Percentiles rank a stretch among this genome's conserved stretches.
These are phyloP conservation scores for Rhododendron vialii DNA, from an alignment of 148 eudicot species.

Conservation along the genomic window DNA sequence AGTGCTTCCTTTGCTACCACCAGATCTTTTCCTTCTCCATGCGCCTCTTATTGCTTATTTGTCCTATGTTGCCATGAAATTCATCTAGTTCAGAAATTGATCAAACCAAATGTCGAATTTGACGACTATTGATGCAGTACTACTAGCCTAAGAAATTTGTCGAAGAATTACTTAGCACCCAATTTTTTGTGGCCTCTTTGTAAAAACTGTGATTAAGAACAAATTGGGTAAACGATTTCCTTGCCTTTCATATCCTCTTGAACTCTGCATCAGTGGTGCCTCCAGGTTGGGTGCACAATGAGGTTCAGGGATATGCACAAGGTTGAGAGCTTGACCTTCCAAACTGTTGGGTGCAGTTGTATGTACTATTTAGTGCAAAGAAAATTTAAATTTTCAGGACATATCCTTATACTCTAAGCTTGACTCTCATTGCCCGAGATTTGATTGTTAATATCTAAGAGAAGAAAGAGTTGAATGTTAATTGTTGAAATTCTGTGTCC, in stretches of 20 bases:
- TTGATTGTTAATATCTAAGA: background rate
- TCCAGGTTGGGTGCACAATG: slow-evolving; percentile 2
- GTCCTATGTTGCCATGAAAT: background rate
- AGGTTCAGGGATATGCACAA: background rate
- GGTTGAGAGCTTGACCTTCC: background rate
- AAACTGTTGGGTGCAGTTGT: background rate
- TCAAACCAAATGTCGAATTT: background rate
- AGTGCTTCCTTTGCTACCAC: background rate
- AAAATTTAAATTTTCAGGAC: background rate
- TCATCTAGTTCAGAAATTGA: background rate
- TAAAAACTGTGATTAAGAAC: no score
- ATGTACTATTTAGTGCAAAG: background rate
- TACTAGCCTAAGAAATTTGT: background rate
- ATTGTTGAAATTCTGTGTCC: background rate
- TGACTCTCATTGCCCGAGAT: background rate
- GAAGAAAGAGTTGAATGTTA: background rate
- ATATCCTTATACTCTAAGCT: background rate
- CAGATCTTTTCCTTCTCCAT: background rate
- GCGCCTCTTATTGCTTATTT: background rate
- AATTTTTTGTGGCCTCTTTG: background rate
- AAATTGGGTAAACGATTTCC: background rate
- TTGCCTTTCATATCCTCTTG: background rate
- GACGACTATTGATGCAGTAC: background rate
- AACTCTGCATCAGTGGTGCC: background rate
- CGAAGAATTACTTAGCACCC: background rate